Percentiles rank a stretch among this genome's conserved stretches.
phyloP scores from a whole-genome alignment of 2,329 filamentous ascomycete genomes.

The Geosmithia putterillii region DNA sequence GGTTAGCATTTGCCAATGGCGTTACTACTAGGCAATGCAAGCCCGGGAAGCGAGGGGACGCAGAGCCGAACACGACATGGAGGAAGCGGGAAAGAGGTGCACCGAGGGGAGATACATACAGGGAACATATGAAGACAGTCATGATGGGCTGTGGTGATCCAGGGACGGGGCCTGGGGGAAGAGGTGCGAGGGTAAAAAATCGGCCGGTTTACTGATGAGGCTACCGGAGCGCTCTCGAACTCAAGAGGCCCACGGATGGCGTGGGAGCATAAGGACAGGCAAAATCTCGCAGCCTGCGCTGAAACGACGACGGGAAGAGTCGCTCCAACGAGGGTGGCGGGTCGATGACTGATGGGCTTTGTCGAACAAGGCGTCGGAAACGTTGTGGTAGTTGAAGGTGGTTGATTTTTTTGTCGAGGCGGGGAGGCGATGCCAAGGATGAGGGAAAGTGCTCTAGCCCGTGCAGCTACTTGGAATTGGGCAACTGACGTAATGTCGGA shows the following conservation, averaged over 20 bases:
- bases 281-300: background rate
- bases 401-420: background rate
- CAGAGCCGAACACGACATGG: slow-evolving; percentile 1
- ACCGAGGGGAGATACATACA: slow-evolving; percentile 18
- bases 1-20: background rate
- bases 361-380: background rate
- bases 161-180: background rate
- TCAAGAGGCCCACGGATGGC: background rate
- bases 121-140: slow-evolving; percentile 27
- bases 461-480: background rate
- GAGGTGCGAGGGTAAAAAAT: background rate
- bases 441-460: background rate
- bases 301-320: background rate
- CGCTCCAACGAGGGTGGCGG: background rate
- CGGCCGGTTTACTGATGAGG: background rate
- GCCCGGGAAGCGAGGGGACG: too few relatives aligned
- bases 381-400: background rate
- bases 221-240: background rate
- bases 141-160: slow-evolving; percentile 13
- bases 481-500: background rate
- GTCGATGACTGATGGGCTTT: too few relatives aligned
- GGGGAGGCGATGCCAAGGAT: background rate
- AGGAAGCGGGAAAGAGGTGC: background rate
- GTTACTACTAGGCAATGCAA: background rate
- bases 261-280: background rate